Evolutionary conservation across 177 flowering plant species (phyloP), one percentile per base, ranked within the genome.

Genomic region (Vitis hybrid): DNA sequence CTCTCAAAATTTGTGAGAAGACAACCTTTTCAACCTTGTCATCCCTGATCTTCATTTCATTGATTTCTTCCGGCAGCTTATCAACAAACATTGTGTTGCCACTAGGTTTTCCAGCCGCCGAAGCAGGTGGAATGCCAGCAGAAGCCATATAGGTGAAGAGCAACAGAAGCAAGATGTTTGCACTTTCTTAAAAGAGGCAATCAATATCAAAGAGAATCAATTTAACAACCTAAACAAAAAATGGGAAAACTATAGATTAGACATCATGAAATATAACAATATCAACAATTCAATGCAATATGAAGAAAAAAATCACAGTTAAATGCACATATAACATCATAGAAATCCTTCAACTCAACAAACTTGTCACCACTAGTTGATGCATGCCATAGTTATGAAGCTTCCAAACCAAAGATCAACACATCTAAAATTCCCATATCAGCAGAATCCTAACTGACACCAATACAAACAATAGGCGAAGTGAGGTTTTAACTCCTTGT

Each of bases 21-120:
- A 49, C 51, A 70, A 76, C 81, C 83, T 78, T 63, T 76, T 71
- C 77, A 26, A 84, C 90, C 82, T 87, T 88, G 20, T 88, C 93
- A 83, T 90, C 95, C 75, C 67, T 79, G 74, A 90, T 90, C 74
- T 85, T 90, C 92, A 88, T 90, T 65, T 87, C 92, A 73, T 85
- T 90, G 16, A 88, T 87, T 75, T 81, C 95, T 64, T 84, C 87
- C 0, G 91, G 92, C 53, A 88, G 85, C 65, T 85, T 88, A 74
- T 90, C 94, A 29, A 83, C 87, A 58, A 78, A 58, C 81, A 83
- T 79, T 10, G 78, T 52, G 71, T 81, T 76, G 67, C 78, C 79
- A 70, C 50, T 49, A 49, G 80, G 76, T 76, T 79, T 83, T 50
- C 69, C 89, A 65, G 65, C 74, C 3, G 72, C 67, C 7, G 76